Percentiles rank a stretch among this genome's conserved stretches.
Conservation (phyloP, 2,329 filamentous ascomycete species). For the Calycina herbarum region DNA sequence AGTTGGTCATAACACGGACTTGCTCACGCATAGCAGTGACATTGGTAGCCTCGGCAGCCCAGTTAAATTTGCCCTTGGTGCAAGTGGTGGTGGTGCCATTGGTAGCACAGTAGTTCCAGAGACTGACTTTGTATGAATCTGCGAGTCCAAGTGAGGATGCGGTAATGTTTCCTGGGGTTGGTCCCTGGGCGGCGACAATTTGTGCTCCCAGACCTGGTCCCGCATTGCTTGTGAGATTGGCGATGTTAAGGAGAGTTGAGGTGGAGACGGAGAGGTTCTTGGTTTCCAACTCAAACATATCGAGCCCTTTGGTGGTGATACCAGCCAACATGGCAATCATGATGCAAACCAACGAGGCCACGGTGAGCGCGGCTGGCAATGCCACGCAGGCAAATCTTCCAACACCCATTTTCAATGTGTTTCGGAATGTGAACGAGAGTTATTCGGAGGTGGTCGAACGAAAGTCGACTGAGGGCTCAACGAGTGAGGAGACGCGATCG, state of each 20-base stretch:
- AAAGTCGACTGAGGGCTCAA: not conserved
- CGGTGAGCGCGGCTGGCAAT: slow-evolving; percentile 78
- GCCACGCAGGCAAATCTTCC: slow-evolving; percentile 85
- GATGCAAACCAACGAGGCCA: slow-evolving; percentile 72
- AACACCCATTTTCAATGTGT: slow-evolving; percentile 56
- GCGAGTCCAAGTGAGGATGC: slow-evolving; percentile 57
- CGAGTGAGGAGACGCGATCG: not conserved
- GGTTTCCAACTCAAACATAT: slow-evolving; percentile 62
- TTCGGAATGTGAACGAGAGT: slow-evolving; percentile 4
- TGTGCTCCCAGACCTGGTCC: slow-evolving; percentile 9
- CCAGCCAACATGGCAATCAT: slow-evolving; percentile 57
- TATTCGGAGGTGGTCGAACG: not conserved
- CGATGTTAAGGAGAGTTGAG: slow-evolving; percentile 27
- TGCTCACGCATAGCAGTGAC: slow-evolving; percentile 61
- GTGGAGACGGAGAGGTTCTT: slow-evolving; percentile 51
- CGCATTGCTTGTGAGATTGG: slow-evolving; percentile 18
- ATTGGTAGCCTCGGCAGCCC: slow-evolving; percentile 72
- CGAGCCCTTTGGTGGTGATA: slow-evolving; percentile 55
- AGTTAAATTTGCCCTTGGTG: slow-evolving; percentile 70
- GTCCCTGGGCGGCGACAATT: slow-evolving; percentile 30
- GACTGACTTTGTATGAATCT: slow-evolving; percentile 76
- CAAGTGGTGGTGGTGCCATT: slow-evolving; percentile 58
- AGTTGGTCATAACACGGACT: slow-evolving; percentile 42
- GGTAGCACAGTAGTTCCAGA: slow-evolving; percentile 83
- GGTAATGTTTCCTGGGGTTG: slow-evolving; percentile 49